Base-by-base conservation (phyloP, 129 eudicot species). In the Tagetes erecta region DNA sequence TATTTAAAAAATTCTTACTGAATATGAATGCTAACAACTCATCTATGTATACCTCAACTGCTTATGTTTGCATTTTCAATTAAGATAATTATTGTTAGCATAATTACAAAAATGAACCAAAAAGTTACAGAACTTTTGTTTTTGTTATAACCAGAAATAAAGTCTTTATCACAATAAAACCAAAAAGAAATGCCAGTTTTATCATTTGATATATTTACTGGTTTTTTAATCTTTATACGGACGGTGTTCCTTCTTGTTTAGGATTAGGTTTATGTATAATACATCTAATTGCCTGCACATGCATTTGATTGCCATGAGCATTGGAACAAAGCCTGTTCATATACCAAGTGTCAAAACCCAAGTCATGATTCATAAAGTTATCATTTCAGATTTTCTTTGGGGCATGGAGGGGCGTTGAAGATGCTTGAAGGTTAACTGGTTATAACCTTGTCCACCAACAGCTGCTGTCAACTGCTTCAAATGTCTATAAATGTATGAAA, bases 51-150 rank as follows among this genome's bases (percentile, higher is more conserved):
- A 12, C 34, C 59, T 9, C 38, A 47, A 11, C 46, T 55, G 52
- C 51, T 71, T 71, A n/a, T 55, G 52, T 38, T 53, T 10, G 11
- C 52, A 55, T 38, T 50, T 53, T 55, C 31, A 55, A 27, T 71
- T 44, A 51, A 55, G 45, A 49, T 6, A 13, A 40, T 70, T 70
- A 3, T 30, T 52, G 36, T 51, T 0, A 34, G 37, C 0, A 51
- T 5, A 2, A 13, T 34, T 5, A 36, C 0, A 70, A n/a, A 37
- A 69, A 10, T 6, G 12, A 11, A 49, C 60, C 12, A 69, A 69
- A 68, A 33, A 68, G 59, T 36, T 37, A 6, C 11, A 41, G 55
- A 39, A 8, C 8, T 40, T 9, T 39, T 0, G 34, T 12, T 55
- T 46, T 2, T 45, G 30, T 4, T 4, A 6, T 56, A 10, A 36